Base-by-base conservation (phyloP, 2,329 filamentous ascomycete genomes). In the Didymella sp. region DNA sequence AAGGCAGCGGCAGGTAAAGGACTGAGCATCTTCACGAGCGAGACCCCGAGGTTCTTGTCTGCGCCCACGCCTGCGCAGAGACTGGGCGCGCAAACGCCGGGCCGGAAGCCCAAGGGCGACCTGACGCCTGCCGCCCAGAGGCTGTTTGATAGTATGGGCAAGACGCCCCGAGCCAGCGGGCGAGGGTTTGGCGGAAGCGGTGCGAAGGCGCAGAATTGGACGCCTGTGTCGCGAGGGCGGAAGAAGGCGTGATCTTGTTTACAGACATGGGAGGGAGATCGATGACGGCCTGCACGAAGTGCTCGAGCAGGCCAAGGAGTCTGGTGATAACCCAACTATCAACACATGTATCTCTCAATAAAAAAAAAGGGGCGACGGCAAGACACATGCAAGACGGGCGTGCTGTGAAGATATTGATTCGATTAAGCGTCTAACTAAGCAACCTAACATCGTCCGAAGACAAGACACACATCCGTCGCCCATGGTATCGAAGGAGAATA, bases 41-140 rank as follows among this genome's bases (percentile, higher is more conserved):
- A 76, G 37, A 79, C 79, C 2, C 87, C 87, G 0, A 84, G 87
- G n/a, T 89, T 90, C 8, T 85, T 83, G 64, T 91, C 90, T 60
- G 85, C 87, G 1, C 89, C 87, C 62, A 94, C 91, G 21, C 91
- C 91, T 5, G 89, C 87, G 2, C 85, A 88, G 72, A 82, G 87
- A 59, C 76, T 92, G 30, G 87, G 87, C 80, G 59, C 31, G 13
- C 45, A 64, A 57, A 71, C 70, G 31, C 67, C 70, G 1, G 68
- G 64, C 35, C 49, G 60, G 19, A 71, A 86, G 83, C 61, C 86
- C 82, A 72, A 85, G 91, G 62, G 84, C 78, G 67, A 68, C 45
- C 58, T 75, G 71, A 95, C 91, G 24, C 91, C 91, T 4, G 91
- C 91, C 13, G 91, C 88, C 5, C 86, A 90, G 65, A 69, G 65